These are phyloP conservation scores for Suillus luteus DNA, from an alignment of 768 basidiomycete genomes.

Conservation along the genomic window DNA sequence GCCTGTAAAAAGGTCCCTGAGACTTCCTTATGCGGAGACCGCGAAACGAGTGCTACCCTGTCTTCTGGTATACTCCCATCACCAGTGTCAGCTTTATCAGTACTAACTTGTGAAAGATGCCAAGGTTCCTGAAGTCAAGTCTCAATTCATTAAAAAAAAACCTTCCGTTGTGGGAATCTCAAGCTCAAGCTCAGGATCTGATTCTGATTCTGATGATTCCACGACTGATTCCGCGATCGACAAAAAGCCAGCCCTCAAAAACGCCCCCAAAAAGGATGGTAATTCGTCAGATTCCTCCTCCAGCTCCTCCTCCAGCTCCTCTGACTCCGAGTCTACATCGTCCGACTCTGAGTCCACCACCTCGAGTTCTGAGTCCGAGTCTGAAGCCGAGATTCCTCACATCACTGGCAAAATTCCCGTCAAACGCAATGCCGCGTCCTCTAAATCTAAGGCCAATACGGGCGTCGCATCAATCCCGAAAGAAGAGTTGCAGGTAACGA, in stretches of 20 bases:
- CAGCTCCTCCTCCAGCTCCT: constrained; percentile 13
- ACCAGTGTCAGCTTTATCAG: neutral
- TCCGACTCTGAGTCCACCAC: constrained; percentile 9
- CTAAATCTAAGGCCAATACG: constrained; percentile 26
- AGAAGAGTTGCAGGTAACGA: constrained; percentile 40
- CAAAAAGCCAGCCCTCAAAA: constrained; percentile 3
- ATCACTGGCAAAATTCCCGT: neutral
- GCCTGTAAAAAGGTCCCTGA: constrained; percentile 8
- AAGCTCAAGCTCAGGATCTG: constrained; percentile 26
- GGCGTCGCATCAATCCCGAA: constrained; percentile 10
- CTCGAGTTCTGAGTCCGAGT: constrained; percentile 9
- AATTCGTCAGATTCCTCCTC: constrained; percentile 1
- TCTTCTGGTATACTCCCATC: constrained; percentile 27
- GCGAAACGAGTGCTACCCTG: constrained; percentile 44
- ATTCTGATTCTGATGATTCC: constrained; percentile 17
- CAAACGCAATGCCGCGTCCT: constrained; percentile 1
- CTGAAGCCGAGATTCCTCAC: constrained; percentile 14
- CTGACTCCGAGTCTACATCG: constrained; percentile 16
- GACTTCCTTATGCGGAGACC: constrained; percentile 15
- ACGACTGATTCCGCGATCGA: neutral
- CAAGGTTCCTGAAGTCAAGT: neutral
- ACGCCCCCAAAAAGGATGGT: neutral
- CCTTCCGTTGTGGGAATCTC: constrained; percentile 27
- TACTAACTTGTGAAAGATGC: constrained; percentile 1
- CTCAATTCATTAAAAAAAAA: neutral